Evolutionary conservation across 768 basidiomycete species (phyloP).

Genomic region (Tulasnella sp.): DNA sequence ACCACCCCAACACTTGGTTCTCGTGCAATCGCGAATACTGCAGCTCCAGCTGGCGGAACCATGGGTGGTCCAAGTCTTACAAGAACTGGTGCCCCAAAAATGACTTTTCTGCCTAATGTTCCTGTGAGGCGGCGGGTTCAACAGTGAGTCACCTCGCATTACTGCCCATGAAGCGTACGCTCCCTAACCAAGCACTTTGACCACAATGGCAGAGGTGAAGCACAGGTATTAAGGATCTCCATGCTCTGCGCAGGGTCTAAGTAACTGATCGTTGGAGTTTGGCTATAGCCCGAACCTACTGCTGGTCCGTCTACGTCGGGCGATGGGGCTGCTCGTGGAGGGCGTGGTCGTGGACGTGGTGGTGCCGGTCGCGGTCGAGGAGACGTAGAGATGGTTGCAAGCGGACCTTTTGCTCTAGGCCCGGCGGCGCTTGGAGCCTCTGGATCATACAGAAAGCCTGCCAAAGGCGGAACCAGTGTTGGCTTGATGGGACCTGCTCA

Average conservation of each 20-base stretch:
- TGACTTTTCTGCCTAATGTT: conserved; percentile 23
- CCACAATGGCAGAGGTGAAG: neutral
- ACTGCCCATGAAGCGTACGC: neutral
- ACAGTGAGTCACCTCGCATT: conserved; percentile 7
- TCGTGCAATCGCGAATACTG: conserved; percentile 26
- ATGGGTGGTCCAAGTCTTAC: conserved; percentile 7
- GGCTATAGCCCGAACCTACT: neutral
- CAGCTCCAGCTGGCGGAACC: neutral
- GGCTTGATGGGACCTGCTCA: conserved; percentile 44
- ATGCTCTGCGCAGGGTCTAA: neutral
- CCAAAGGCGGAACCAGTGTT: conserved; percentile 54
- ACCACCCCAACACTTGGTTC: conserved; percentile 8
- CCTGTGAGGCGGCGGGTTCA: conserved; percentile 19
- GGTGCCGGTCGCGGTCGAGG: conserved; percentile 41
- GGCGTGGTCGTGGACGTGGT: conserved; percentile 40
- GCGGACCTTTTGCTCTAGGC: conserved; percentile 84
- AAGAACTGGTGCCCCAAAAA: conserved; percentile 19
- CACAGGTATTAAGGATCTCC: neutral
- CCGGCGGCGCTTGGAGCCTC: conserved; percentile 60
- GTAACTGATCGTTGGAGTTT: neutral
- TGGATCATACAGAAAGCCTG: conserved; percentile 48
- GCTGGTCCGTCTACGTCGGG: conserved; percentile 30
- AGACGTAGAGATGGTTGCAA: conserved; percentile 71
- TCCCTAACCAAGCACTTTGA: neutral
- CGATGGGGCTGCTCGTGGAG: conserved; percentile 44